phyloP scores from a whole-genome alignment of 2,329 filamentous ascomycete species.

The Paraphaeosphaeria sporulosa region DNA sequence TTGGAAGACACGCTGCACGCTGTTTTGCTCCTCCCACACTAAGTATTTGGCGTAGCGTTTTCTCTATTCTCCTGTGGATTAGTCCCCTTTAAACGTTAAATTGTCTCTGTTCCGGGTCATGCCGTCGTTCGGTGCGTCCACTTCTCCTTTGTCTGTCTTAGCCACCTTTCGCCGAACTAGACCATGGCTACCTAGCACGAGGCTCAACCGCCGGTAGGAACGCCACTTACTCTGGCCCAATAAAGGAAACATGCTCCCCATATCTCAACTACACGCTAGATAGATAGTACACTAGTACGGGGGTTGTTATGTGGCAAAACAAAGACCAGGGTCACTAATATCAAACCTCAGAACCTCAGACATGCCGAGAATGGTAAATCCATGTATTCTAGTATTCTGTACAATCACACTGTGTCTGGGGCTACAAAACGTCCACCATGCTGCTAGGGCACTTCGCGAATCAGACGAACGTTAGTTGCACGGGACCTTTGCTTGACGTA shows the following conservation, averaged over 20 bases:
- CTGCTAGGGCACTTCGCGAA: conserved; percentile 25
- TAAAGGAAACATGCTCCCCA: not conserved
- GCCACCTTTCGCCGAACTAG: not conserved
- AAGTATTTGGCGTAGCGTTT: not conserved
- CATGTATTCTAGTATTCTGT: not conserved
- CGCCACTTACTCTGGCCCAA: conserved; percentile 1
- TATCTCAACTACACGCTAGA: not conserved
- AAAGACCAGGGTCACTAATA: conserved; percentile 11
- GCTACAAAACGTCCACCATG: conserved; percentile 5
- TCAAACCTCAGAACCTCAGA: not conserved
- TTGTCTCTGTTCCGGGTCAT: not conserved
- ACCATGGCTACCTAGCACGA: not conserved
- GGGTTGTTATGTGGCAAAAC: not conserved
- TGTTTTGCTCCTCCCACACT: not conserved
- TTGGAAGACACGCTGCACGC: conserved; percentile 9
- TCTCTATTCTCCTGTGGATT: not conserved
- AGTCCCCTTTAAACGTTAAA: not conserved
- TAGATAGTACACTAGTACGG: conserved; percentile 1
- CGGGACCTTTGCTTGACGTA: conserved; percentile 32
- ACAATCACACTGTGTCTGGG: not conserved
- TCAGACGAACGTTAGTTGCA: conserved; percentile 24
- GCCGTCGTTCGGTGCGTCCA: not conserved
- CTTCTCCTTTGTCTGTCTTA: not conserved
- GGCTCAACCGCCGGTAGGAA: conserved; percentile 1
- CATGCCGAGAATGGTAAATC: not conserved